These are phyloP conservation scores for Hygrophorus russula DNA, from an alignment of 768 basidiomycete species.

Conservation along the genomic window DNA sequence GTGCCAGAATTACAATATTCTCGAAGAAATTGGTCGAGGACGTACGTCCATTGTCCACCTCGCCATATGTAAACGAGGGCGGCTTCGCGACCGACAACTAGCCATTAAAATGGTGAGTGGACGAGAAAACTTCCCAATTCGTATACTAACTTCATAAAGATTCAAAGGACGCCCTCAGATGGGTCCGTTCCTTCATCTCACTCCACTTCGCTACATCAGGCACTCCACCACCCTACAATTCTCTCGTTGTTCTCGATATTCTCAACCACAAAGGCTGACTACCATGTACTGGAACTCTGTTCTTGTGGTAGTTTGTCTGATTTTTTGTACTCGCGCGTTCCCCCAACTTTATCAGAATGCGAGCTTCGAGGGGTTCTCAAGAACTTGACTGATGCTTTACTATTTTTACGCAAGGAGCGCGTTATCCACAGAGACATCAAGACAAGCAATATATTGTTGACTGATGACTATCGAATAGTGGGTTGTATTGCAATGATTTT, in stretches of 20 bases:
- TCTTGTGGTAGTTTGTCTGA: constrained; percentile 24
- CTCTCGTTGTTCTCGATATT: constrained; percentile 34
- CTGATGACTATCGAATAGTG: constrained; percentile 28
- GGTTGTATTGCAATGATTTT: constrained; percentile 9
- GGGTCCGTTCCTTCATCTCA: background rate
- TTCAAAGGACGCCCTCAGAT: constrained; percentile 2
- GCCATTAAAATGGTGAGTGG: constrained; percentile 30
- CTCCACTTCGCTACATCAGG: constrained; percentile 23
- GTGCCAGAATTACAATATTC: constrained; percentile 26
- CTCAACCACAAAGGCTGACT: constrained; percentile 17
- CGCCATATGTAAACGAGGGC: constrained; percentile 32
- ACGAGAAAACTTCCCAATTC: background rate
- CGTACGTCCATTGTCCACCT: constrained; percentile 21
- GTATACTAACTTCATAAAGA: constrained; percentile 3
- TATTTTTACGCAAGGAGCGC: constrained; percentile 28
- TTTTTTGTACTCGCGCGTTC: constrained; percentile 16
- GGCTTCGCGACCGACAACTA: constrained; percentile 29
- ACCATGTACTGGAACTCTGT: constrained; percentile 37
- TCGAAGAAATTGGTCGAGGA: constrained; percentile 21
- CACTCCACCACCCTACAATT: constrained; percentile 38
- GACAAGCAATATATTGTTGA: constrained; percentile 27
- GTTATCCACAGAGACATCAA: constrained; percentile 35
- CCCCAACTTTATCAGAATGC: constrained; percentile 18
- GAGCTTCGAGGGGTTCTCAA: constrained; percentile 27
- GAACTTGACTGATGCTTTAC: constrained; percentile 28